Conservation (phyloP, 371 early-diverging fungal species). For the Coemansia sp. region DNA sequence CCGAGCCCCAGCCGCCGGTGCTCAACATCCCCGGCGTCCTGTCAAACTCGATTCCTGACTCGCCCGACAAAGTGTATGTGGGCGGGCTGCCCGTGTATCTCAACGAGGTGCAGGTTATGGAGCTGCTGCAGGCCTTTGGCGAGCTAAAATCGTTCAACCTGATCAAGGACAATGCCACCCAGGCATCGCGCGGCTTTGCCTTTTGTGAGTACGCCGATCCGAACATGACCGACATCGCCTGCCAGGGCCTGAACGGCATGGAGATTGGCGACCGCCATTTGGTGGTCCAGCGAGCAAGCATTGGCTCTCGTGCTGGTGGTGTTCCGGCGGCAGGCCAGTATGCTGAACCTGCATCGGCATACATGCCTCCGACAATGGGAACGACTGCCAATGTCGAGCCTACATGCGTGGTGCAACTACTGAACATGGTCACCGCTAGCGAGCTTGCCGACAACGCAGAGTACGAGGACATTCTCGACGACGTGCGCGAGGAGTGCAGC, state of each 20-base stretch:
- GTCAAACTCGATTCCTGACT: conserved; percentile 82
- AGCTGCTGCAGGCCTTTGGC: conserved; percentile 91
- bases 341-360: too few species aligned
- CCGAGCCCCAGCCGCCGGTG: conserved; percentile 51
- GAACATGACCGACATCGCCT: conserved; percentile 85
- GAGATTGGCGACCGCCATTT: conserved; percentile 91
- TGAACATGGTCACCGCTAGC: conserved; percentile 93
- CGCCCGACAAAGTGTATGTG: conserved; percentile 91
- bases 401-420: conserved; percentile 64
- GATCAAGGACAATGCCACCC: conserved; percentile 80
- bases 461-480: conserved; percentile 89
- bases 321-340: not conserved
- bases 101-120: conserved; percentile 91
- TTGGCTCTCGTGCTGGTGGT: conserved; percentile 65
- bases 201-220: conserved; percentile 95
- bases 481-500: conserved; percentile 86
- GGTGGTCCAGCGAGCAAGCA: conserved; percentile 93
- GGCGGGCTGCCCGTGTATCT: conserved; percentile 90
- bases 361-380: not conserved
- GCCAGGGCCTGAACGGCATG: conserved; percentile 93
- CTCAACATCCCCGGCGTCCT: conserved; percentile 65
- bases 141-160: conserved; percentile 88
- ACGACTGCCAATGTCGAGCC: conserved; percentile 23
- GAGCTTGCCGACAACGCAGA: conserved; percentile 88
- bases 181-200: conserved; percentile 91